Conservation (phyloP, 73 alveolate species). For the Stentor coeruleus region DNA sequence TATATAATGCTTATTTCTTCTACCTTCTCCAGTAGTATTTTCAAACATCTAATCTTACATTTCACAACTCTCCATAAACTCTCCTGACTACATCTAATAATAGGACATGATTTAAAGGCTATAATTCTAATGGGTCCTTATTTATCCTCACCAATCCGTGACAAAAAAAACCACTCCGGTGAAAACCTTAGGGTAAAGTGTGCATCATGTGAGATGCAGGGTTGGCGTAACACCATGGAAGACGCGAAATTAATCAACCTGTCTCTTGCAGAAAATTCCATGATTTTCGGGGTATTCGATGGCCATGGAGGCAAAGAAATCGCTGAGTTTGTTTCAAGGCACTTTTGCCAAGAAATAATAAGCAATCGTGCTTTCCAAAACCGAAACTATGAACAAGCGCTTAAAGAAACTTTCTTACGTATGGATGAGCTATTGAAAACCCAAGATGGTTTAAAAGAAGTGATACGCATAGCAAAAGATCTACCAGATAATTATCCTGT, state of each 20-base stretch:
- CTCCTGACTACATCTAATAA: too few species aligned
- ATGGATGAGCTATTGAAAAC: conserved; percentile 78
- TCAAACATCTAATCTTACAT: too few species aligned
- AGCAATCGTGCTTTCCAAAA: conserved; percentile 51
- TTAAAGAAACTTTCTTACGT: conserved; percentile 71
- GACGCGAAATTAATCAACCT: conserved; percentile 53
- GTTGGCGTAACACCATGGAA: conserved; percentile 69
- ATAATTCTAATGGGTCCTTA: conserved; percentile 92
- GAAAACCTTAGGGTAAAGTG: conserved; percentile 50
- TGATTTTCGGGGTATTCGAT: conserved; percentile 82
- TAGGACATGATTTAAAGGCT: too few species aligned
- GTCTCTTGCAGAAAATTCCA: conserved; percentile 23
- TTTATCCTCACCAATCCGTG: conserved; percentile 64
- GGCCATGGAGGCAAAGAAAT: conserved; percentile 85
- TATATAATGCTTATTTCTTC: too few species aligned
- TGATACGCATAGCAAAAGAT: conserved; percentile 37
- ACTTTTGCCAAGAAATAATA: conserved; percentile 51
- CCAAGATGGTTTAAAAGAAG: conserved; percentile 69
- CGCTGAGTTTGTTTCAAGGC: conserved; percentile 51
- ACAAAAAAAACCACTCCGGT: conserved; percentile 60
- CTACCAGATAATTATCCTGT: conserved; percentile 36
- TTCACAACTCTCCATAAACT: too few species aligned
- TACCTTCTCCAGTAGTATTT: too few species aligned
- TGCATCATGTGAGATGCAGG: conserved; percentile 64
- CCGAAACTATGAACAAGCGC: conserved; percentile 64